Evolutionary conservation across 169 alveolate genomes (phyloP).

Genomic region (Cyclospora cayetanensis): DNA sequence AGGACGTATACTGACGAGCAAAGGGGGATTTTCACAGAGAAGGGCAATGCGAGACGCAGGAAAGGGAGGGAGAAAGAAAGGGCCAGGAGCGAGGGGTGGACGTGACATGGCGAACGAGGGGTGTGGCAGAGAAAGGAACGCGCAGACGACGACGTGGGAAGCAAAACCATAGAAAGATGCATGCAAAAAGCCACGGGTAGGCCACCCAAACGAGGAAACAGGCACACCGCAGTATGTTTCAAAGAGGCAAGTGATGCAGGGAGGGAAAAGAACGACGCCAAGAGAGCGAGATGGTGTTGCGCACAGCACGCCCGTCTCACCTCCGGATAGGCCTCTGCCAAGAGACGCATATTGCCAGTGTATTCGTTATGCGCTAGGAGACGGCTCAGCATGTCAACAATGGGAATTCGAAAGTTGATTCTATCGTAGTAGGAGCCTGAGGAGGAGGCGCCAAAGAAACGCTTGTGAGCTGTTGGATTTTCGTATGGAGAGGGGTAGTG

Average conservation of each 20-base stretch:
- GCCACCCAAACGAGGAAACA: background rate
- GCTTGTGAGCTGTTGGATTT: too few species aligned
- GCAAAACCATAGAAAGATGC: background rate
- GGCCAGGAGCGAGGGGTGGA: background rate
- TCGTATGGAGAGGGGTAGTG: too few species aligned
- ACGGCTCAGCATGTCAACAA: conserved; percentile 48
- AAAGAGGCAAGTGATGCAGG: too few species aligned
- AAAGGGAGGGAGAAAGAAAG: background rate
- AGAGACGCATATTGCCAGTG: background rate
- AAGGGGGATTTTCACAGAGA: too few species aligned
- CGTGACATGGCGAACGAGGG: background rate
- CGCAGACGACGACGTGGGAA: background rate
- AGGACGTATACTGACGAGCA: too few species aligned
- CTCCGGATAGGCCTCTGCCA: conserved; percentile 54
- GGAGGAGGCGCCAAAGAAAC: too few species aligned
- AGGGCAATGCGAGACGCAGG: background rate
- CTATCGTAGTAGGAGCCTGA: conserved; percentile 69
- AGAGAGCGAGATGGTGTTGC: too few species aligned
- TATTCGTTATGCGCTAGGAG: conserved; percentile 53
- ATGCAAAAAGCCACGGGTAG: background rate
- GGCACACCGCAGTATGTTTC: too few species aligned
- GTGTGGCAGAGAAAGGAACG: background rate
- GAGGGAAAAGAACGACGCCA: too few species aligned
- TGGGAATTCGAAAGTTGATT: conserved; percentile 58
- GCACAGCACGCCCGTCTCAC: background rate